Evolutionary conservation across 345 rosid species (phyloP), one percentile per base, ranked within the genome.

Genomic region (Firmiana major): DNA sequence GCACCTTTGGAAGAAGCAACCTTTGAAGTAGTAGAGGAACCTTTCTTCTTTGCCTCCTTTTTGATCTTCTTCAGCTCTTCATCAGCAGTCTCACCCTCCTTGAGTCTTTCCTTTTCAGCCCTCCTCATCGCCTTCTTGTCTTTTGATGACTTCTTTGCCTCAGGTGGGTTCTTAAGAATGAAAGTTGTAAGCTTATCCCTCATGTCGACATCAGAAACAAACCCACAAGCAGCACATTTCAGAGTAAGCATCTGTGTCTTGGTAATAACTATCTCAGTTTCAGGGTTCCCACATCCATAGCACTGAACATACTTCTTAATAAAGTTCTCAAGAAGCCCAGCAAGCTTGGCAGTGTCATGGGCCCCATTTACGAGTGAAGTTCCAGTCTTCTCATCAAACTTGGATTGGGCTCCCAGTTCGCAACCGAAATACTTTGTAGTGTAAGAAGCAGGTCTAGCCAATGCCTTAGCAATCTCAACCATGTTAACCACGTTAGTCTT

Each of bases 381-480:
- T 59, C 93, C 97, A 2, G 89, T 90, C 85, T 89, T 93, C 82
- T 86, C 98, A 19, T 91, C 98, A 45, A 93, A 91, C 38, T 93
- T 91, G 16, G 98, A 93, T 77, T 91, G 97, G 1, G 98, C 98
- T 0, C 98, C 98, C 49, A 93, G 97, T 86, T 93, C 98, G 73
- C 89, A 87, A 19, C 98, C 98, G 75, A 93, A 93, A 77, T 91
- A 93, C 79, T 93, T 93, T 1, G 92, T 93, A 0, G 92, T 89
- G 80, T 94, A 94, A 45, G 97, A 85, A 65, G 98, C 82, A 71
- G 97, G 98, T 67, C 98, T 85, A 2, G 87, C 96, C 83, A 94
- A 81, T 21, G 98, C 98, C 84, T 94, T 94, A 0, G 98, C 98
- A 85, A 94, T 92, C 19, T 94, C 98, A 74, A 94, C 97, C 87